These are phyloP conservation scores for Coemansia sp. DNA, from an alignment of 192 early-diverging fungal genomes.

Conservation along the genomic window DNA sequence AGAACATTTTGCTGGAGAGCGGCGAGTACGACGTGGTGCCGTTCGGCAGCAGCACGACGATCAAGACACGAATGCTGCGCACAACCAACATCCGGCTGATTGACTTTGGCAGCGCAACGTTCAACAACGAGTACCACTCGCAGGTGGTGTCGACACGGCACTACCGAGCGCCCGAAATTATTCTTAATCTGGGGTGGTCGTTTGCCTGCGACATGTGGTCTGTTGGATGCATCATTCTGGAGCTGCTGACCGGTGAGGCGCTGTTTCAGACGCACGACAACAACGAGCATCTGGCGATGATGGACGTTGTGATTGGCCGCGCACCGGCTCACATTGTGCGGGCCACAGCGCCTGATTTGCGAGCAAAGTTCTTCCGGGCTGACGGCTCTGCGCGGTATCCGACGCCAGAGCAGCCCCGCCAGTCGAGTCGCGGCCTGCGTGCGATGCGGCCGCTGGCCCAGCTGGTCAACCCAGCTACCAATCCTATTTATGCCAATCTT, in stretches of 20 bases:
- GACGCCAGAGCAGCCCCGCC: conserved; percentile 35
- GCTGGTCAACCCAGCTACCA: conserved; percentile 51
- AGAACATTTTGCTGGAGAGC: conserved; percentile 84
- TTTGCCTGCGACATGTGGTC: conserved; percentile 99
- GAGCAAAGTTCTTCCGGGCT: conserved; percentile 41
- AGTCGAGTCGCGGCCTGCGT: conserved; percentile 42
- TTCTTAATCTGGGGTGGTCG: conserved; percentile 91
- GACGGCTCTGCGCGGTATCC: conserved; percentile 41
- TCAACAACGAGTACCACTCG: conserved; percentile 90
- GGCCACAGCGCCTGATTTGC: conserved; percentile 37
- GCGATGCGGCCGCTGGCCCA: conserved; percentile 47
- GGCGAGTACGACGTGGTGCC: conserved; percentile 58
- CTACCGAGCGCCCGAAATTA: conserved; percentile 97
- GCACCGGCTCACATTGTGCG: conserved; percentile 69
- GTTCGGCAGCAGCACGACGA: conserved; percentile 56
- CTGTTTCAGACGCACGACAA: conserved; percentile 98
- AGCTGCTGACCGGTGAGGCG: conserved; percentile 92
- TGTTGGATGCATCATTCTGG: conserved; percentile 93
- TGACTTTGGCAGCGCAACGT: conserved; percentile 96
- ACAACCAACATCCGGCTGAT: conserved; percentile 83
- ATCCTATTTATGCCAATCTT: conserved; percentile 57
- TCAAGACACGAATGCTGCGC: conserved; percentile 63
- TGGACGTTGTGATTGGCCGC: conserved; percentile 84
- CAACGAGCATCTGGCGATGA: conserved; percentile 95
- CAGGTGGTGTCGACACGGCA: conserved; percentile 91